phyloP scores from a whole-genome alignment of 495 filamentous ascomycete species.

The Penicillium paxilli region DNA sequence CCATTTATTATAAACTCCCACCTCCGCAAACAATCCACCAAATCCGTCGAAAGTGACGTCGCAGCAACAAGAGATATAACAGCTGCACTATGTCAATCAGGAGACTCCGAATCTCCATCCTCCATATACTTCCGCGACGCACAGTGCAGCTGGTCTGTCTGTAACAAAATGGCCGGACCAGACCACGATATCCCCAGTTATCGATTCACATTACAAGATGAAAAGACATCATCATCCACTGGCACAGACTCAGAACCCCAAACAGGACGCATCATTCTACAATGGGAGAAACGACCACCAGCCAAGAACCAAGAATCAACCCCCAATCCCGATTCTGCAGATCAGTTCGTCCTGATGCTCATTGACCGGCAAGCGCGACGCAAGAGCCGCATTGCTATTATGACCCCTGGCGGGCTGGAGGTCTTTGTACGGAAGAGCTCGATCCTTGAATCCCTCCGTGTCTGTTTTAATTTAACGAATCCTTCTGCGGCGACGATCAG shows the following conservation, averaged over 20 bases:
- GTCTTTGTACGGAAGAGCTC: conserved; percentile 24
- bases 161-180: conserved; percentile 3
- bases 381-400: conserved; percentile 28
- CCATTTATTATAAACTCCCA: conserved; percentile 12
- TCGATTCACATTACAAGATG: conserved; percentile 17
- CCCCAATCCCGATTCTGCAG: not conserved
- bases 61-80: conserved; percentile 15
- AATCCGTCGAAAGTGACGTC: conserved; percentile 6
- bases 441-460: conserved; percentile 19
- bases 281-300: conserved; percentile 23
- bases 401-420: conserved; percentile 23
- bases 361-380: conserved; percentile 24
- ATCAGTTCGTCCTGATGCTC: conserved; percentile 23
- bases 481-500: conserved; percentile 3
- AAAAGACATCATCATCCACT: conserved; percentile 1
- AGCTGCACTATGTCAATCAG: conserved; percentile 18
- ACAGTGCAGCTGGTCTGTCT: conserved; percentile 19
- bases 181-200: conserved; percentile 14
- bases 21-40: conserved; percentile 1
- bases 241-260: not conserved
- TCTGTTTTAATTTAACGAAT: conserved; percentile 18
- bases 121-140: conserved; percentile 23
- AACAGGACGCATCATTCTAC: conserved; percentile 20
- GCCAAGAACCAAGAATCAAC: not conserved
- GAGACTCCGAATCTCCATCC: not conserved